These are phyloP conservation scores for Macrolepiota dolichaula DNA, from an alignment of 768 basidiomycete genomes.

Conservation along the genomic window DNA sequence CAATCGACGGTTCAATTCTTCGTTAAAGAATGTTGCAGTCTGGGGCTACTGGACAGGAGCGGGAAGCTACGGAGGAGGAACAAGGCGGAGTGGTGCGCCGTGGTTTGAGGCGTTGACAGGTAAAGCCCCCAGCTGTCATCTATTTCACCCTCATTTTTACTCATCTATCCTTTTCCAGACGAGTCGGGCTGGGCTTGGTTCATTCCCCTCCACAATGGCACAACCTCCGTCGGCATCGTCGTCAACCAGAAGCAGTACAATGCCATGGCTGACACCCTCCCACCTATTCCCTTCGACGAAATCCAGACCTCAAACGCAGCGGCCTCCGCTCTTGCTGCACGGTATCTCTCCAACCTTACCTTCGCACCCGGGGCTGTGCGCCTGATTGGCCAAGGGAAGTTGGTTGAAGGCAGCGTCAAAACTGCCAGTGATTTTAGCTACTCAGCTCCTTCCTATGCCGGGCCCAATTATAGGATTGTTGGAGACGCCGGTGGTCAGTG, in stretches of 20 bases:
- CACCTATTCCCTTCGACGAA: conserved; percentile 26
- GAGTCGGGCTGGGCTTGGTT: conserved; percentile 74
- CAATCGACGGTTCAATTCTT: conserved; percentile 65
- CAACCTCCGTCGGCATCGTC: conserved; percentile 60
- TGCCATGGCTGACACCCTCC: conserved; percentile 25
- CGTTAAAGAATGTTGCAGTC: conserved; percentile 68
- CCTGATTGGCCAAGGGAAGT: conserved; percentile 36
- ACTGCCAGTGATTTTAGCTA: conserved; percentile 64
- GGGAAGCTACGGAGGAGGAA: conserved; percentile 47
- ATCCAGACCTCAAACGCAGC: conserved; percentile 21
- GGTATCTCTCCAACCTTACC: conserved; percentile 42
- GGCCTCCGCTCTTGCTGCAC: conserved; percentile 27
- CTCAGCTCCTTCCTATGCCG: conserved; percentile 55
- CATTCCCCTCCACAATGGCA: conserved; percentile 63
- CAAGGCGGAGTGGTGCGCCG: conserved; percentile 51
- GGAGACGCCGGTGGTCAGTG: conserved; percentile 63
- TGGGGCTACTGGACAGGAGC: conserved; percentile 75
- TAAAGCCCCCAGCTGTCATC: conserved; percentile 20
- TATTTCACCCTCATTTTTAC: background rate
- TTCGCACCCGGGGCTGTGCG: conserved; percentile 45
- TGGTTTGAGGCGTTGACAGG: conserved; percentile 75
- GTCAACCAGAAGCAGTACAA: conserved; percentile 53
- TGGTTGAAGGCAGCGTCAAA: conserved; percentile 42
- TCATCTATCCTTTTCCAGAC: conserved; percentile 32
- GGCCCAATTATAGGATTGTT: conserved; percentile 52